phyloP scores from a whole-genome alignment of 1,139 yeast species.

The Komagataea norvegica region DNA sequence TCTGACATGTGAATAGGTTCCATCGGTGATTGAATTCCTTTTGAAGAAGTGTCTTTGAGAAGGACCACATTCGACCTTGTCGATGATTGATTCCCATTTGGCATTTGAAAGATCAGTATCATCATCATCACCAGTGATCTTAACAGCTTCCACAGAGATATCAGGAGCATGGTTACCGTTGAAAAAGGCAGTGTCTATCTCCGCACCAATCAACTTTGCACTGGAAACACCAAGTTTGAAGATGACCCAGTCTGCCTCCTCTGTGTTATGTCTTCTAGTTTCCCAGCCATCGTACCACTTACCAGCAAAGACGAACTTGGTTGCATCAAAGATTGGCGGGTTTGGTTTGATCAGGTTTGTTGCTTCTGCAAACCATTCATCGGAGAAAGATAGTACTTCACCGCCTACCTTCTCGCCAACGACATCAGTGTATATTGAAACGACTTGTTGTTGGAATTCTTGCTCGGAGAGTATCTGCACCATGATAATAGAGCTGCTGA shows the following conservation, averaged over 20 bases:
- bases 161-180: conserved; percentile 93
- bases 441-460: conserved; percentile 23
- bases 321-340: conserved; percentile 75
- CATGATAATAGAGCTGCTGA: too few species aligned
- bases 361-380: conserved; percentile 97
- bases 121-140: conserved; percentile 25
- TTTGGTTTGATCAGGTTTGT: conserved; percentile 76
- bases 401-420: conserved; percentile 84
- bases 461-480: conserved; percentile 13
- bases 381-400: conserved; percentile 59
- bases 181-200: conserved; percentile 88
- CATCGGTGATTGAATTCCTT: conserved; percentile 51
- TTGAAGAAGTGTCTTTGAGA: conserved; percentile 77
- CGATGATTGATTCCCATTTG: conserved; percentile 67
- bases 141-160: conserved; percentile 77
- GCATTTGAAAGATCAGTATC: conserved; percentile 28
- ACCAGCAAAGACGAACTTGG: conserved; percentile 75
- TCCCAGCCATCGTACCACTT: conserved; percentile 99
- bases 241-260: conserved; percentile 81
- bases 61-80: conserved; percentile 80
- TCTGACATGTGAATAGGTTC: conserved; percentile 71
- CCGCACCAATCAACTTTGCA: conserved; percentile 76
- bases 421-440: conserved; percentile 44
- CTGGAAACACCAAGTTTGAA: conserved; percentile 79
- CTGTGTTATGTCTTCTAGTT: conserved; percentile 85